Conservation (phyloP, 2,329 filamentous ascomycete species). For the Mariannaea sp. region DNA sequence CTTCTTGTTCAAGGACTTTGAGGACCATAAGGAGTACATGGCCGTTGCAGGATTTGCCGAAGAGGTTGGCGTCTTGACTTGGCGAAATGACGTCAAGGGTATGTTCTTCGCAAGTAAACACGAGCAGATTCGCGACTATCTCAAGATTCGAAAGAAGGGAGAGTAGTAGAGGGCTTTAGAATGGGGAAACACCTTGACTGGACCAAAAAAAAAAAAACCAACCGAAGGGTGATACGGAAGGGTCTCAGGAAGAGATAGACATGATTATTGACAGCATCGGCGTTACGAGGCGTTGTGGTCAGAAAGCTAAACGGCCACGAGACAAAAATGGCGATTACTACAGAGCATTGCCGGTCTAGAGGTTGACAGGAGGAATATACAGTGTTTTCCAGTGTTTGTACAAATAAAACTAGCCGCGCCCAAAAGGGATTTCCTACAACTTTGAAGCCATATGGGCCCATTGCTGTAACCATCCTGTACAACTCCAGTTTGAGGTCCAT, state of each 20-base stretch:
- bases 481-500: too few species aligned
- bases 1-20: slow-evolving; percentile 90
- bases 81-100: slow-evolving; percentile 78
- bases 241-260: neutral
- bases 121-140: slow-evolving; percentile 84
- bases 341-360: too few species aligned
- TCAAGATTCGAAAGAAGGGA: slow-evolving; percentile 67
- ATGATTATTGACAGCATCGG: slow-evolving; percentile 13
- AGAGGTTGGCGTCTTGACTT: slow-evolving; percentile 86
- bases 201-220: too few species aligned
- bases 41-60: slow-evolving; percentile 79
- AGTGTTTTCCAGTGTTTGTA: too few species aligned
- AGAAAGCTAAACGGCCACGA: slow-evolving; percentile 6
- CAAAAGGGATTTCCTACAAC: too few species aligned
- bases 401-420: too few species aligned
- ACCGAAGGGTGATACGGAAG: neutral
- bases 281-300: slow-evolving; percentile 20
- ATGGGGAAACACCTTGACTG: too few species aligned
- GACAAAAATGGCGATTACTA: neutral
- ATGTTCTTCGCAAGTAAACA: slow-evolving; percentile 93
- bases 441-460: too few species aligned
- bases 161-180: slow-evolving; percentile 43
- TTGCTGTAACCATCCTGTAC: too few species aligned
- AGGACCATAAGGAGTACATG: slow-evolving; percentile 70
- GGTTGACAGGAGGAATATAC: too few species aligned